Evolutionary conservation across 164 flowering plant species (phyloP).

Genomic region (Warburgia ugandensis): DNA sequence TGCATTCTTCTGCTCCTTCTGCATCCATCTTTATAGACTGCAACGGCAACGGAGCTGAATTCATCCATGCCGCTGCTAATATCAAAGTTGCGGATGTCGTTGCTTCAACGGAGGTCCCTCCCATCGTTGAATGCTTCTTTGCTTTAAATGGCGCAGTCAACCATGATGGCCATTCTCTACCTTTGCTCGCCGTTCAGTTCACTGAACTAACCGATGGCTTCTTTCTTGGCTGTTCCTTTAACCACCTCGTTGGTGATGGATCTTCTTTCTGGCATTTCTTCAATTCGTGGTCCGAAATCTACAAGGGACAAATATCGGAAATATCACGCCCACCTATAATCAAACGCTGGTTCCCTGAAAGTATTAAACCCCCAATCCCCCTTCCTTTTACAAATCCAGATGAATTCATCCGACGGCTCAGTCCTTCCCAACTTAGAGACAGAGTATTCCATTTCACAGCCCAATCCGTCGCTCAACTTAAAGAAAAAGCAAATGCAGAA

Average conservation of each 20-base stretch:
- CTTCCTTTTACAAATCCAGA: slow-evolving; percentile 6
- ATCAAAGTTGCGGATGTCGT: slow-evolving; percentile 28
- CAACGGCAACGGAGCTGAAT: slow-evolving; percentile 41
- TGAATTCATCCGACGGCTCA: not conserved
- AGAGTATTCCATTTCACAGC: slow-evolving; percentile 13
- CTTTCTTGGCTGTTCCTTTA: slow-evolving; percentile 15
- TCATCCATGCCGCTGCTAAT: slow-evolving; percentile 34
- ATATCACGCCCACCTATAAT: slow-evolving; percentile 1
- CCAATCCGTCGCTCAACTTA: slow-evolving; percentile 2
- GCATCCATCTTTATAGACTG: slow-evolving; percentile 34
- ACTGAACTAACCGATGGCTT: slow-evolving; percentile 14
- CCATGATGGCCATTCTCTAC: slow-evolving; percentile 40
- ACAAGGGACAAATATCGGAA: not conserved
- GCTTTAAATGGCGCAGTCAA: slow-evolving; percentile 34
- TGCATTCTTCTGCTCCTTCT: slow-evolving; percentile 12
- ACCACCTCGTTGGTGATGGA: slow-evolving; percentile 15
- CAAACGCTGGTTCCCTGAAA: not conserved
- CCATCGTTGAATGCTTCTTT: slow-evolving; percentile 39
- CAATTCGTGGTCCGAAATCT: slow-evolving; percentile 16
- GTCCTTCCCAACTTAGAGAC: slow-evolving; percentile 6
- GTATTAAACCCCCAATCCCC: not conserved
- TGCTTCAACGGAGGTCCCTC: slow-evolving; percentile 37
- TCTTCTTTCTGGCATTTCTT: slow-evolving; percentile 18
- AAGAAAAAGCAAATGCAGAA: slow-evolving; percentile 8
- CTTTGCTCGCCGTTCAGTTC: slow-evolving; percentile 41